Conservation (phyloP, 768 basidiomycete species). For the Postia placenta region DNA sequence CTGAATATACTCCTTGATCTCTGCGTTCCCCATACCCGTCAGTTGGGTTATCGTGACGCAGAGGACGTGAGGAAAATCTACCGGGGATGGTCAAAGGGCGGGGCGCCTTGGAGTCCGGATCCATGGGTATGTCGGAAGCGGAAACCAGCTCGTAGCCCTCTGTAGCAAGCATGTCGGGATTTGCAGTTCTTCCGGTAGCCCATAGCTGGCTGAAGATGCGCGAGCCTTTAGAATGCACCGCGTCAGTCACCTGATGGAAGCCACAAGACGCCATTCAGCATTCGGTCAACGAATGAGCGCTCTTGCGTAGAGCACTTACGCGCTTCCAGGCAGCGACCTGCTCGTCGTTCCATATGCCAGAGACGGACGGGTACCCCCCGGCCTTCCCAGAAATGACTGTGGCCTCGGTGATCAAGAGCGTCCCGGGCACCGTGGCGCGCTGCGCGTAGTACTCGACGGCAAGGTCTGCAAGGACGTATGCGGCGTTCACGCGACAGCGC, state of each 20-base stretch:
- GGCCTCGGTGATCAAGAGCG: constrained; percentile 52
- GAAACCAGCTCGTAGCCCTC: background rate
- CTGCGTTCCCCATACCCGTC: background rate
- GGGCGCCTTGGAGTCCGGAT: constrained; percentile 5
- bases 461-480: constrained; percentile 29
- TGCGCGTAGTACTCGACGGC: no score
- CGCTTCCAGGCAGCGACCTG: constrained; percentile 50
- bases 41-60: background rate
- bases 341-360: constrained; percentile 59
- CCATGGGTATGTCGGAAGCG: constrained; percentile 13
- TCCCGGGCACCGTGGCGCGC: constrained; percentile 40
- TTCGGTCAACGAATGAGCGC: background rate
- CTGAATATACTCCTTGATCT: constrained; percentile 21
- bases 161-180: constrained; percentile 29
- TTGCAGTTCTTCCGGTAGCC: constrained; percentile 40
- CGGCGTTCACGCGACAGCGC: constrained; percentile 28
- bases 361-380: constrained; percentile 42
- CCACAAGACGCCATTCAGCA: background rate
- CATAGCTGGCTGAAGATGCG: constrained; percentile 54
- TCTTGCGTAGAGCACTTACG: constrained; percentile 26
- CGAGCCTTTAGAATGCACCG: constrained; percentile 47
- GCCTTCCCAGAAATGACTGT: constrained; percentile 45
- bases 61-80: background rate
- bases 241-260: constrained; percentile 44
- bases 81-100: constrained; percentile 17